These are phyloP conservation scores for Saprolegnia parasitica DNA, from an alignment of 352 stramenopile genomes.

Conservation along the genomic window DNA sequence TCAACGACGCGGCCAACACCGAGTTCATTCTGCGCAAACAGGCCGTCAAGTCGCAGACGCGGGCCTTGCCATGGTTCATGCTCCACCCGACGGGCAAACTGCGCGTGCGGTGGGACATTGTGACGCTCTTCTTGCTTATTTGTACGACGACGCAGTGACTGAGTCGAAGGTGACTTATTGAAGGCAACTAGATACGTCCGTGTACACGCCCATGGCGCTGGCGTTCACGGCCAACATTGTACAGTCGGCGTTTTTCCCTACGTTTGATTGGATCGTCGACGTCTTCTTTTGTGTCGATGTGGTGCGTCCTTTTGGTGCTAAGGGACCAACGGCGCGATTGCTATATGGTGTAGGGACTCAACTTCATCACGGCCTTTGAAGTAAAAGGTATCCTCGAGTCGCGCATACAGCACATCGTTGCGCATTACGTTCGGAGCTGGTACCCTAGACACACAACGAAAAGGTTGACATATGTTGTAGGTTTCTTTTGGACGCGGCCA, in stretches of 20 bases:
- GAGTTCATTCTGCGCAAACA: constrained; percentile 85
- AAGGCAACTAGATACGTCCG: constrained; percentile 73
- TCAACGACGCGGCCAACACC: constrained; percentile 64
- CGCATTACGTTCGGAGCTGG: background rate
- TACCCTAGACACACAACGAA: background rate
- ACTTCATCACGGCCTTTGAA: constrained; percentile 68
- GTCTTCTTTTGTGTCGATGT: constrained; percentile 46
- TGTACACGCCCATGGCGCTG: constrained; percentile 71
- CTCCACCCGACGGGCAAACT: constrained; percentile 73
- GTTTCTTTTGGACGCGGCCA: constrained; percentile 71
- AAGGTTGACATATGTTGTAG: background rate
- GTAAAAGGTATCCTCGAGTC: constrained; percentile 49
- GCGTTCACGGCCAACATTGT: constrained; percentile 43
- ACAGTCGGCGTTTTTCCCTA: constrained; percentile 35
- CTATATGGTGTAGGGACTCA: constrained; percentile 56
- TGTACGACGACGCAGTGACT: constrained; percentile 49
- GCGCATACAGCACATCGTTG: background rate
- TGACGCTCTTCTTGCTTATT: constrained; percentile 61
- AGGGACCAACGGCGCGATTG: too few relatives aligned
- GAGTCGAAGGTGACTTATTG: background rate
- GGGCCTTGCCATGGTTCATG: constrained; percentile 66
- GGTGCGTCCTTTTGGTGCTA: too few relatives aligned
- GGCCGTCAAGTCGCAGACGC: constrained; percentile 76
- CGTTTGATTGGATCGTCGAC: constrained; percentile 57
- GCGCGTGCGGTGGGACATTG: constrained; percentile 65